Conservation (phyloP, 1,284 basidiomycete species). For the Ustilago esculenta region DNA sequence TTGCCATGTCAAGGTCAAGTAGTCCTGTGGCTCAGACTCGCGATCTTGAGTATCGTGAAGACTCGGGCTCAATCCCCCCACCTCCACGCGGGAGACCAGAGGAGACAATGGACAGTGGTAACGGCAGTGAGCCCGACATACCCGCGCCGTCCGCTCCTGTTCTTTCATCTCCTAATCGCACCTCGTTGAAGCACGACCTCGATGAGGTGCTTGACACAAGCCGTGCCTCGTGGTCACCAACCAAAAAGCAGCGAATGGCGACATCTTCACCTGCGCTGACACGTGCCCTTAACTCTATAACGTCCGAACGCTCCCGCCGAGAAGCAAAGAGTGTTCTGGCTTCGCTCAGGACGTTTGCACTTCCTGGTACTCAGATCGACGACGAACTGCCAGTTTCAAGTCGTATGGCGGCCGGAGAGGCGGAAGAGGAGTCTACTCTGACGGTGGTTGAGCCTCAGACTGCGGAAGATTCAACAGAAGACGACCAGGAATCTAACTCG, state of each 20-base stretch:
- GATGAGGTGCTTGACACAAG: conserved; percentile 38
- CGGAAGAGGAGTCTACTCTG: conserved; percentile 2
- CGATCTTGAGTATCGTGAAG: conserved; percentile 32
- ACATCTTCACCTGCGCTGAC: not conserved
- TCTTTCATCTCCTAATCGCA: not conserved
- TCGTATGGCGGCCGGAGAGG: conserved; percentile 6
- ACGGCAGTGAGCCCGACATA: conserved; percentile 17
- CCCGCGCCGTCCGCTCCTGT: conserved; percentile 9
- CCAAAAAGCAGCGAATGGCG: conserved; percentile 14
- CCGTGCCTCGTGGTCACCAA: conserved; percentile 27
- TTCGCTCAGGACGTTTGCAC: conserved; percentile 16
- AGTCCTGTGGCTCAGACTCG: not conserved
- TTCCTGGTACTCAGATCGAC: conserved; percentile 11
- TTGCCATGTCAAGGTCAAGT: too few species aligned
- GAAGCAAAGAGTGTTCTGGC: conserved; percentile 12
- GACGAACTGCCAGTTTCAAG: conserved; percentile 10
- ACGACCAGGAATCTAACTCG: not conserved
- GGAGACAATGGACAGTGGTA: conserved; percentile 9
- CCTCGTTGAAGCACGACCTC: conserved; percentile 38
- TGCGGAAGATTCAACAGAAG: not conserved
- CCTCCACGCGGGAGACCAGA: not conserved
- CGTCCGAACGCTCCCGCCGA: not conserved
- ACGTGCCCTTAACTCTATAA: not conserved
- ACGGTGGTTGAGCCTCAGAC: conserved; percentile 1
- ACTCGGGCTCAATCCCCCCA: conserved; percentile 3